phyloP scores from a whole-genome alignment of 768 basidiomycete species.

The Trametes punicea region DNA sequence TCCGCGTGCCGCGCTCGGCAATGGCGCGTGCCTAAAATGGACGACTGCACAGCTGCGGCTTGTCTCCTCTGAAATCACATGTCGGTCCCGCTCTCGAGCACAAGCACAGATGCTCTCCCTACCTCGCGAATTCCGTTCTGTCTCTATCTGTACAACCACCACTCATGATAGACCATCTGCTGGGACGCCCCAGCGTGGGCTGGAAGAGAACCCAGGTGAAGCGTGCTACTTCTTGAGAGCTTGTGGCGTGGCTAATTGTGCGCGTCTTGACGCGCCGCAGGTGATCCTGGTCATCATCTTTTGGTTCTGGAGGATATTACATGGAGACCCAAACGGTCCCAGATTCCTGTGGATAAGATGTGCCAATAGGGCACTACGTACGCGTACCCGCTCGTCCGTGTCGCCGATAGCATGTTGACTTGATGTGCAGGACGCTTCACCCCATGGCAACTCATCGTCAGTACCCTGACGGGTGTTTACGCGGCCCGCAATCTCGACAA shows the following conservation, averaged over 20 bases:
- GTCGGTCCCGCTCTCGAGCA: slow-evolving; percentile 19
- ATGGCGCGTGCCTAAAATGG: slow-evolving; percentile 4
- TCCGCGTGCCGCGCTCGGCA: slow-evolving; percentile 6
- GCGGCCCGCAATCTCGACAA: slow-evolving; percentile 81
- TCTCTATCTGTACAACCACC: slow-evolving; percentile 12
- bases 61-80: slow-evolving; percentile 15
- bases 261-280: slow-evolving; percentile 42
- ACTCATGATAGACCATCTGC: slow-evolving; percentile 88
- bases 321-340: slow-evolving; percentile 63
- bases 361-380: slow-evolving; percentile 59
- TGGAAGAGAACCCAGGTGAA: slow-evolving; percentile 85
- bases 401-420: neutral
- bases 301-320: slow-evolving; percentile 80
- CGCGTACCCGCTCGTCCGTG: slow-evolving; percentile 24
- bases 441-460: slow-evolving; percentile 94
- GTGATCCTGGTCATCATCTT: slow-evolving; percentile 90
- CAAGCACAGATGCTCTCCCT: slow-evolving; percentile 20
- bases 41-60: neutral
- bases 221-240: neutral
- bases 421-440: slow-evolving; percentile 66
- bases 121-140: neutral
- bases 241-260: neutral
- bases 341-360: slow-evolving; percentile 60
- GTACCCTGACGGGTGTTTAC: slow-evolving; percentile 82
- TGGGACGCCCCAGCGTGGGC: slow-evolving; percentile 83